Percentiles rank a stretch among this genome's conserved stretches.
phyloP scores from a whole-genome alignment of 2,329 filamentous ascomycete genomes.

The Colletotrichum cereale region DNA sequence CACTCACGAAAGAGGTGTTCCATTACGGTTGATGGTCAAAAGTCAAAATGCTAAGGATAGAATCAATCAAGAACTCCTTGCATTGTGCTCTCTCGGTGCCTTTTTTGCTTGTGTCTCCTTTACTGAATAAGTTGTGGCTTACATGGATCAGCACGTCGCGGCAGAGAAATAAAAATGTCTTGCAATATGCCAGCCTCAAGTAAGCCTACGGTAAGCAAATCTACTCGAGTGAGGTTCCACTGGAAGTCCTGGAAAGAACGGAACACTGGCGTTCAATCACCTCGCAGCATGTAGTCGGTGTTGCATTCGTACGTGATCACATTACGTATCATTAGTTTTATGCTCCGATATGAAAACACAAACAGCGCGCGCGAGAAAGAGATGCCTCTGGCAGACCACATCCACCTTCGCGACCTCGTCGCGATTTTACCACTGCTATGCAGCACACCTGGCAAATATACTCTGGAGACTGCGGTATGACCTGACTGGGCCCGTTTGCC shows the following conservation, averaged over 20 bases:
- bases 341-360: too few species aligned
- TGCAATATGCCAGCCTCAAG: neutral
- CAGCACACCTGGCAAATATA: neutral
- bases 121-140: too few species aligned
- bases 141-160: neutral
- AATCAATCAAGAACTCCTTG: constrained; percentile 28
- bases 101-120: neutral
- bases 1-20: constrained; percentile 37
- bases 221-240: neutral
- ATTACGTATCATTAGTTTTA: neutral
- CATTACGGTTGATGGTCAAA: constrained; percentile 34
- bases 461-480: neutral
- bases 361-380: neutral
- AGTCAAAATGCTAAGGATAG: constrained; percentile 33
- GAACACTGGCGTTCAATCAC: neutral
- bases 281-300: neutral
- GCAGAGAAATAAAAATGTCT: neutral
- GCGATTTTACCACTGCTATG: neutral
- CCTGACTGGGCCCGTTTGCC: neutral
- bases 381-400: neutral
- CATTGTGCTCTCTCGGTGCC: constrained; percentile 1
- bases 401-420: neutral
- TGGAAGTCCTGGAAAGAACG: neutral
- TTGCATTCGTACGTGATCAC: neutral
- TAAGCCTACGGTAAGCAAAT: neutral